phyloP scores from a whole-genome alignment of 768 basidiomycete species.

The Lactarius vividus region DNA sequence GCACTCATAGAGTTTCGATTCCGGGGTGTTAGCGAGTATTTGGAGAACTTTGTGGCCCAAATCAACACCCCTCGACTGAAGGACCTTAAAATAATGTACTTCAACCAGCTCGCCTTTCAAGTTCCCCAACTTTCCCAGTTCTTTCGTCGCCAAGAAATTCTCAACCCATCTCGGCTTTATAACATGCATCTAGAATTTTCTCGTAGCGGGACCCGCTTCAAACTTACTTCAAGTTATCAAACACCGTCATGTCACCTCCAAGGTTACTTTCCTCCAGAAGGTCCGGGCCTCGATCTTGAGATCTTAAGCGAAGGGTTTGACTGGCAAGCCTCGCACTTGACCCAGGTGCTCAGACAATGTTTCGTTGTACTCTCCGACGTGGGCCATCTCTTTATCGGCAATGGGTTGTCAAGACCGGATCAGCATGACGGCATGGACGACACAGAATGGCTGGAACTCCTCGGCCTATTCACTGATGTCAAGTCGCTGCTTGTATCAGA shows the following conservation, averaged over 20 bases:
- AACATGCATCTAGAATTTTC: not conserved
- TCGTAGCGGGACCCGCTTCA: not conserved
- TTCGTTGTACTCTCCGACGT: not conserved
- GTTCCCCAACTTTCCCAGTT: not conserved
- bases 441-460: not conserved
- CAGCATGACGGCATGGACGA: not conserved
- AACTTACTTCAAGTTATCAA: not conserved
- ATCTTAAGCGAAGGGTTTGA: not conserved
- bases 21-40: not conserved
- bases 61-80: not conserved
- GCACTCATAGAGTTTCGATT: not conserved
- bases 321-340: not conserved
- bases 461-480: not conserved
- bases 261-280: not conserved
- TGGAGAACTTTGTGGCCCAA: not conserved
- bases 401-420: not conserved
- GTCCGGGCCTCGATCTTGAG: not conserved
- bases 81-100: not conserved
- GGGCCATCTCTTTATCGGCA: not conserved
- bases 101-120: not conserved
- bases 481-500: not conserved
- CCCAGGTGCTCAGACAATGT: not conserved
- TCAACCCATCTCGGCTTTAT: not conserved
- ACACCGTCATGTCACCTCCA: no score
- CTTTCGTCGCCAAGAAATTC: not conserved